Evolutionary conservation across 2,329 filamentous ascomycete genomes (phyloP), one percentile per base, ranked within the genome.

Genomic region (Triangularia verruculosa): DNA sequence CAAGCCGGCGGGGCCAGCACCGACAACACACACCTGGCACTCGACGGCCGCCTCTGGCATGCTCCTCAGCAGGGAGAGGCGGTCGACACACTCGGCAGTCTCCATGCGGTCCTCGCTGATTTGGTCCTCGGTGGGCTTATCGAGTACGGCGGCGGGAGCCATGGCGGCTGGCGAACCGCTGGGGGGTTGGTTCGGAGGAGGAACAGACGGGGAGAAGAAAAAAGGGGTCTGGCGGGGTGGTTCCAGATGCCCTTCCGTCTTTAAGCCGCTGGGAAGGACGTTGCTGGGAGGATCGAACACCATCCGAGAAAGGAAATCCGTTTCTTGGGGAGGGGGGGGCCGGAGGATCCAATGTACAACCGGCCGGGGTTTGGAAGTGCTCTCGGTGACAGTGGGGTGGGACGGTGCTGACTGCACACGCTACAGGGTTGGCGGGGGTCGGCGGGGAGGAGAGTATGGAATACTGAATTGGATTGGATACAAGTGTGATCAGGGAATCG

Each of bases 1-100:
- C 63, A 86, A 76, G 63, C 83, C 83, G 13, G 83, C 82, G 2
- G 83, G 83, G 13, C 83, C 83, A 58, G 83, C 83, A 64, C 83
- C 83, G 61, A 86, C 80, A 59, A 86, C 78, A 68, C 82, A 75
- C 15, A 77, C 72, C 62, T 76, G 74, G 61, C 67, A 74, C 70
- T 70, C 73, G 65, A 77, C 72, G 15, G 80, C 78, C n/a, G 78
- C 74, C 67, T 80, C 78, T 60, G 78, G 80, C 68, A 80, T 77
- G 72, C 78, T 83, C 69, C 79, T 75, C 25, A 84, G 77, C 57
- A 81, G 76, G 39, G 81, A 80, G 52, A 84, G 75, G 58, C 79
- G 77, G 67, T 82, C 79, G 64, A 78, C 76, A 61, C 72, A 75
- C 64, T 72, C 73, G 61, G 75, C 67, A 15, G 70, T 69, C 20